Evolutionary conservation across 345 rosid species (phyloP).

Genomic region (Leavenworthia alabamica): DNA sequence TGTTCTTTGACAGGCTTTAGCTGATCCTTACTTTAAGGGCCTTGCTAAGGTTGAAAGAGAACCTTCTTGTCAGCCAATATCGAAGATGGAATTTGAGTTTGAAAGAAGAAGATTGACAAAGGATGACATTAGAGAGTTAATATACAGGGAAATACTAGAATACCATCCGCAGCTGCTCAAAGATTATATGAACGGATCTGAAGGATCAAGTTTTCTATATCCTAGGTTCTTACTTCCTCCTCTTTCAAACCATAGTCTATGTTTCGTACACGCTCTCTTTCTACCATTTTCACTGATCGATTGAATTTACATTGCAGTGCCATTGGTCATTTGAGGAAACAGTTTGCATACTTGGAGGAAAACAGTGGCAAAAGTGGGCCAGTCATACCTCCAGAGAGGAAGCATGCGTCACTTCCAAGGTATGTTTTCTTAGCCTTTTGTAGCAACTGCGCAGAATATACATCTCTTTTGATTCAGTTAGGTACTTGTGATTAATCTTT

Average conservation of each 20-base stretch:
- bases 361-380: slow-evolving; percentile 81
- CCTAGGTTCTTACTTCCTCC: slow-evolving; percentile 61
- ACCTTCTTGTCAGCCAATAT: slow-evolving; percentile 79
- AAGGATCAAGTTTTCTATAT: slow-evolving; percentile 79
- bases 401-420: slow-evolving; percentile 59
- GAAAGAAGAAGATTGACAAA: slow-evolving; percentile 86
- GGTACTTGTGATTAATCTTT: slow-evolving; percentile 8
- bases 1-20: slow-evolving; percentile 52
- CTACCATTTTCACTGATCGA: neutral
- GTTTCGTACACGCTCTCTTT: neutral
- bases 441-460: slow-evolving; percentile 3
- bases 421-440: slow-evolving; percentile 5
- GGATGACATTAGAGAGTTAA: slow-evolving; percentile 78
- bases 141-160: slow-evolving; percentile 86
- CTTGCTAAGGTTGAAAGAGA: slow-evolving; percentile 89
- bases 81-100: slow-evolving; percentile 93
- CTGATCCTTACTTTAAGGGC: slow-evolving; percentile 95
- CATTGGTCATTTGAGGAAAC: slow-evolving; percentile 80
- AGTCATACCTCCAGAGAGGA: slow-evolving; percentile 80
- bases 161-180: slow-evolving; percentile 94
- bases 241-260: neutral
- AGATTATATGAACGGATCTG: slow-evolving; percentile 77
- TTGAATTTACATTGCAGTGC: slow-evolving; percentile 54
- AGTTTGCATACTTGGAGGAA: slow-evolving; percentile 90
- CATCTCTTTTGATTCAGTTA: neutral